phyloP scores from a whole-genome alignment of 2,329 filamentous ascomycete species.

The Diaporthe eres region DNA sequence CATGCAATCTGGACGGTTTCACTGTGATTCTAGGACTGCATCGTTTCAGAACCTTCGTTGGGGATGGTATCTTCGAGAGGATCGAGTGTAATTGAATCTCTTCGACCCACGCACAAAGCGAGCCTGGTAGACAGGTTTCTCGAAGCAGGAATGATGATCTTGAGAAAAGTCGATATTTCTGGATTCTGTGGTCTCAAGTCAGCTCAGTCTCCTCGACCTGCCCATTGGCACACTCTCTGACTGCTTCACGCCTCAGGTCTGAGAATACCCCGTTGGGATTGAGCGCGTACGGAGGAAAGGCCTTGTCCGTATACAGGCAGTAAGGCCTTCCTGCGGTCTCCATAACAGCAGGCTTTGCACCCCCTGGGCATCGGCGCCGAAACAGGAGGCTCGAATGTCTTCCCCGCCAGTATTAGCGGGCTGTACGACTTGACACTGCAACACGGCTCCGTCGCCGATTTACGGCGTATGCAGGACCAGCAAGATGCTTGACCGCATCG shows the following conservation, averaged over 20 bases:
- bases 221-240: conserved; percentile 29
- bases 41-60: conserved; percentile 53
- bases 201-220: conserved; percentile 30
- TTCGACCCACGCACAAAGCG: conserved; percentile 53
- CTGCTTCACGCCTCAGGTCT: conserved; percentile 48
- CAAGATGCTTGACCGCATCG: conserved; percentile 44
- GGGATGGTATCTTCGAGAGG: conserved; percentile 57
- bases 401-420: conserved; percentile 54
- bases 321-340: conserved; percentile 50
- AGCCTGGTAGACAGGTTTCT: conserved; percentile 50
- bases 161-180: conserved; percentile 58
- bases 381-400: conserved; percentile 55
- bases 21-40: conserved; percentile 49
- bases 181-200: conserved; percentile 47
- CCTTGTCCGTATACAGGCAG: conserved; percentile 44
- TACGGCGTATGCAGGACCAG: conserved; percentile 43
- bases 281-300: conserved; percentile 51
- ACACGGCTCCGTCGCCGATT: conserved; percentile 34
- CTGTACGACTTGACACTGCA: conserved; percentile 55
- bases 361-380: conserved; percentile 55
- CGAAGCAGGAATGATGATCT: neutral
- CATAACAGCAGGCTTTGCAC: conserved; percentile 56
- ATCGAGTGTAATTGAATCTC: conserved; percentile 54
- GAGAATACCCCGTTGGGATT: conserved; percentile 54
- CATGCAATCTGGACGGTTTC: neutral